Evolutionary conservation across 1,284 basidiomycete species (phyloP).

Genomic region (Ceratobasidium sp.): DNA sequence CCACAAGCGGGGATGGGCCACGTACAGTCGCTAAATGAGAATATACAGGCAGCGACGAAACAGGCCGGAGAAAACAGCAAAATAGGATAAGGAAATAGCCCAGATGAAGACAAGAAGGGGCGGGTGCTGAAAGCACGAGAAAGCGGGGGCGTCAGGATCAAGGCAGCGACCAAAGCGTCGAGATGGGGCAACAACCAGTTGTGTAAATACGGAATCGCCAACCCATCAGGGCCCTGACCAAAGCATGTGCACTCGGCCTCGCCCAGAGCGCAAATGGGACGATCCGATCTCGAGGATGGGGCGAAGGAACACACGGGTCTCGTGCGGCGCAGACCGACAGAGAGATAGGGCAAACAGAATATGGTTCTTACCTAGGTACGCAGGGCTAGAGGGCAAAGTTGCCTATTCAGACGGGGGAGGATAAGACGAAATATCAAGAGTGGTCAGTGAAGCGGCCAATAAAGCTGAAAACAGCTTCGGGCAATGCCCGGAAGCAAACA

Average conservation of each 20-base stretch:
- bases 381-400: no score
- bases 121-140: slow-evolving; percentile 18
- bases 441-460: slow-evolving; percentile 27
- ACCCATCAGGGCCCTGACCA: slow-evolving; percentile 4
- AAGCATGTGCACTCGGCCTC: no score
- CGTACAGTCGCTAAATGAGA: background rate
- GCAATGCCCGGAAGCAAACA: slow-evolving; percentile 36
- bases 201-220: slow-evolving; percentile 40
- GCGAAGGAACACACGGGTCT: background rate
- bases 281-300: slow-evolving; percentile 19
- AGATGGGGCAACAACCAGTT: background rate
- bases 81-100: slow-evolving; percentile 37
- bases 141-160: slow-evolving; percentile 33
- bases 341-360: background rate
- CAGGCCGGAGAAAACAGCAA: slow-evolving; percentile 13
- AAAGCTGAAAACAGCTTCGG: slow-evolving; percentile 38
- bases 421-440: slow-evolving; percentile 35
- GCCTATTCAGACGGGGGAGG: slow-evolving; percentile 39
- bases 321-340: background rate
- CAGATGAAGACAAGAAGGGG: slow-evolving; percentile 35
- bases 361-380: slow-evolving; percentile 6
- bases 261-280: background rate
- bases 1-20: no score
- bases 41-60: background rate
- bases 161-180: background rate